Percentiles rank a stretch among this genome's conserved stretches.
Evolutionary conservation across 2,329 filamentous ascomycete genomes (phyloP).

Genomic region (Nemania bipapillata): DNA sequence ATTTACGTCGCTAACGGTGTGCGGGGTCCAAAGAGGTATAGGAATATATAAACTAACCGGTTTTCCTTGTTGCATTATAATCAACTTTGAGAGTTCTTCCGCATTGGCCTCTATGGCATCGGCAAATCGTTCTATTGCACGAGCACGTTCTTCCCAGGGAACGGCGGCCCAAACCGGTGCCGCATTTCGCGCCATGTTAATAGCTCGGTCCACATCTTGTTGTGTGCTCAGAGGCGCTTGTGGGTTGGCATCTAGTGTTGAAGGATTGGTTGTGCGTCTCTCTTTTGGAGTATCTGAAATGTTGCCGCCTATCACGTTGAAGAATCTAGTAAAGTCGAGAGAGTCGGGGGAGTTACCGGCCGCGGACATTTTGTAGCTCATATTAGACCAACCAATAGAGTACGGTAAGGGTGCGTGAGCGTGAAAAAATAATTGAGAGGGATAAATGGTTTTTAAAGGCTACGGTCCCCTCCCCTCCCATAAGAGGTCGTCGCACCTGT

Average conservation of each 20-base stretch:
- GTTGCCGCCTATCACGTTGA: constrained; percentile 64
- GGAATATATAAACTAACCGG: constrained; percentile 33
- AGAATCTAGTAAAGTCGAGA: constrained; percentile 55
- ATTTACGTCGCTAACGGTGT: too few species aligned
- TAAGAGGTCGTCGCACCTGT: too few species aligned
- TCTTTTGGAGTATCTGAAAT: constrained; percentile 54
- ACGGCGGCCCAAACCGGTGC: constrained; percentile 59
- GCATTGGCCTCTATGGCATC: constrained; percentile 34
- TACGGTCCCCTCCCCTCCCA: too few species aligned
- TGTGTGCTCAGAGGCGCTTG: constrained; percentile 61
- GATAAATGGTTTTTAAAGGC: too few species aligned
- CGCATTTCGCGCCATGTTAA: constrained; percentile 59
- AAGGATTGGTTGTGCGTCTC: constrained; percentile 61
- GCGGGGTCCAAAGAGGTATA: too few species aligned
- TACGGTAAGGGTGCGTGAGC: too few species aligned
- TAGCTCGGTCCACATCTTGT: constrained; percentile 62
- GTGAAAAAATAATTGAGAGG: too few species aligned
- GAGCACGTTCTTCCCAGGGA: constrained; percentile 49
- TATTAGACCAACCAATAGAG: too few species aligned
- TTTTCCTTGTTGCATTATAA: constrained; percentile 38
- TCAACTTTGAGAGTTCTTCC: constrained; percentile 27
- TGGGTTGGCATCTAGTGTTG: constrained; percentile 60
- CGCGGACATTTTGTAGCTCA: too few species aligned
- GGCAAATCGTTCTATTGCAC: constrained; percentile 37
- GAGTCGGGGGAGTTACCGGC: too few species aligned